phyloP scores from a whole-genome alignment of 2,329 filamentous ascomycete species.

The Apiospora rasikravindrae region DNA sequence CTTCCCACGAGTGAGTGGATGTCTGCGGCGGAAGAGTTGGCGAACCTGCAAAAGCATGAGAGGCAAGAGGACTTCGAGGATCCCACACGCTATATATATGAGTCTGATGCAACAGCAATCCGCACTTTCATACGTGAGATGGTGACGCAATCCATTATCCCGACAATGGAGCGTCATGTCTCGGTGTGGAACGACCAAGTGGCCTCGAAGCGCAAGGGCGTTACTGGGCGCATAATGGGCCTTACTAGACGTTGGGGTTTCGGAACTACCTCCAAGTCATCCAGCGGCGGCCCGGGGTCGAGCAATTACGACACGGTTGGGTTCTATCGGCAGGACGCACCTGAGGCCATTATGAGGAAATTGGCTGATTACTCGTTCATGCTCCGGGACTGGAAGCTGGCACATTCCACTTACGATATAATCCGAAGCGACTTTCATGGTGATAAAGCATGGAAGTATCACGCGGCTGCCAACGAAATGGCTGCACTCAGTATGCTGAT shows the following conservation, averaged over 20 bases:
- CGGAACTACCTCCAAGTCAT: conserved; percentile 67
- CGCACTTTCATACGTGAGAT: conserved; percentile 91
- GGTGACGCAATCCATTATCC: conserved; percentile 91
- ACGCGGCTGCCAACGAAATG: conserved; percentile 96
- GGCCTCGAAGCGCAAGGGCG: conserved; percentile 83
- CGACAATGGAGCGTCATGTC: conserved; percentile 92
- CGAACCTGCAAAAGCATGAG: conserved; percentile 72
- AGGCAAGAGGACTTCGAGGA: conserved; percentile 73
- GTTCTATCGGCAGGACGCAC: conserved; percentile 82
- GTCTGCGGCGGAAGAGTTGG: conserved; percentile 83
- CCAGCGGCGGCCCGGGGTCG: conserved; percentile 56
- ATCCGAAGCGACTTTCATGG: conserved; percentile 87
- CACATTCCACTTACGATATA: conserved; percentile 90
- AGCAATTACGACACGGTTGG: conserved; percentile 80
- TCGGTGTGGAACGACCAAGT: conserved; percentile 97
- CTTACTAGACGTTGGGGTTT: conserved; percentile 92
- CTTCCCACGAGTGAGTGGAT: conserved; percentile 88
- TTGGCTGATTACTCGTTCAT: conserved; percentile 96
- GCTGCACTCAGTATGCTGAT: conserved; percentile 83
- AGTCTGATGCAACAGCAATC: conserved; percentile 88
- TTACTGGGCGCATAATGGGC: conserved; percentile 93
- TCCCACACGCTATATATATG: conserved; percentile 80
- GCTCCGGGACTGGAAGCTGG: conserved; percentile 94
- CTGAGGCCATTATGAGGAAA: conserved; percentile 91
- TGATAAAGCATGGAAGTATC: conserved; percentile 96